Evolutionary conservation across 2,329 filamentous ascomycete genomes (phyloP).

Genomic region (Huntiella savannae): DNA sequence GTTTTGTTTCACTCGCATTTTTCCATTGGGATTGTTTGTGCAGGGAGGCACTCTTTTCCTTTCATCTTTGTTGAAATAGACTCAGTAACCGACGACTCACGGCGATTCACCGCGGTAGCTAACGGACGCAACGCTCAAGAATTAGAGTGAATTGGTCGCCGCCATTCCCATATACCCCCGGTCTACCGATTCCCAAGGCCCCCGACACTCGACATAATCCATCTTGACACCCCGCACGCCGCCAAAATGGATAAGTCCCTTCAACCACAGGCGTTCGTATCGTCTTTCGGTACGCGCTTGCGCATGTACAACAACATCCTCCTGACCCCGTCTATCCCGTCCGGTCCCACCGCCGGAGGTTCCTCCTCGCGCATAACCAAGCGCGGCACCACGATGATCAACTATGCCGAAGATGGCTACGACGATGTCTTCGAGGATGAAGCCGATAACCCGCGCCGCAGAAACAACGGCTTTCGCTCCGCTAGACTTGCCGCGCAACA

Average conservation of each 20-base stretch:
- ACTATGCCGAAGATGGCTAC: conserved; percentile 92
- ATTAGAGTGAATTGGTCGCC: no score
- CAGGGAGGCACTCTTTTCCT: no score
- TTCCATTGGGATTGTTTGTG: no score
- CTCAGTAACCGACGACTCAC: no score
- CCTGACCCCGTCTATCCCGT: conserved; percentile 64
- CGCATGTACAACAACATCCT: conserved; percentile 84
- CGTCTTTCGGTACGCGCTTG: conserved; percentile 77
- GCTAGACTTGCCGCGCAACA: conserved; percentile 33
- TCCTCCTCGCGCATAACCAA: conserved; percentile 72
- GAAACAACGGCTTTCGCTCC: conserved; percentile 68
- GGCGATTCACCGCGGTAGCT: no score
- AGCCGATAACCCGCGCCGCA: conserved; percentile 56
- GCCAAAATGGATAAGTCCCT: conserved; percentile 8
- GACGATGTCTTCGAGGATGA: conserved; percentile 57
- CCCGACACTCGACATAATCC: background rate
- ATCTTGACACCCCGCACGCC: background rate
- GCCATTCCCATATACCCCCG: no score
- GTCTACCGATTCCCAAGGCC: no score
- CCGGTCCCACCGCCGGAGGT: conserved; percentile 39
- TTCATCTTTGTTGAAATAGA: no score
- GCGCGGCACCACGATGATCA: conserved; percentile 87
- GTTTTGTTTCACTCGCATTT: no score
- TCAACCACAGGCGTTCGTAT: conserved; percentile 67
- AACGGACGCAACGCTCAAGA: no score